Percentiles rank a stretch among this genome's conserved stretches.
Evolutionary conservation across 2,329 filamentous ascomycete genomes (phyloP).

Genomic region (Talaromyces albobiverticillius): DNA sequence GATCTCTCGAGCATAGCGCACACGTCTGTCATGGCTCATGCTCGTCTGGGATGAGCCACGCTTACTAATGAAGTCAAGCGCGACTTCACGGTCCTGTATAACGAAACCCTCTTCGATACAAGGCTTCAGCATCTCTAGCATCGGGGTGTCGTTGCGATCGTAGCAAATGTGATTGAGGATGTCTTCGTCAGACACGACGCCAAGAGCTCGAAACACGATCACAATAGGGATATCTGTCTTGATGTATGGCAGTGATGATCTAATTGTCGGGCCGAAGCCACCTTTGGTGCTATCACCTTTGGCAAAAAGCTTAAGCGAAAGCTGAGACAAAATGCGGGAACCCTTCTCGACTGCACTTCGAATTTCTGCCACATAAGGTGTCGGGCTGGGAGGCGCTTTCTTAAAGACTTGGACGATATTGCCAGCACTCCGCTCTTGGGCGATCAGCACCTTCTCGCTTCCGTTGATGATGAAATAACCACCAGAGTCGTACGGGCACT

Average conservation of each 20-base stretch:
- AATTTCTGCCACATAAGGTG: constrained; percentile 92
- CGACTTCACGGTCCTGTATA: constrained; percentile 91
- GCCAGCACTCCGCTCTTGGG: constrained; percentile 93
- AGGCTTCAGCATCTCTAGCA: constrained; percentile 95
- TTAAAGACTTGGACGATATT: constrained; percentile 99
- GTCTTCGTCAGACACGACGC: constrained; percentile 95
- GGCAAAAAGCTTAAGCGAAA: constrained; percentile 84
- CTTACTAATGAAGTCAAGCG: constrained; percentile 92
- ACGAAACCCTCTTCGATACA: constrained; percentile 97
- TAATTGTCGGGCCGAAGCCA: constrained; percentile 81
- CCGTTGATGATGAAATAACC: constrained; percentile 99
- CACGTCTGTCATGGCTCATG: constrained; percentile 78
- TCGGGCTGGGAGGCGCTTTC: constrained; percentile 88
- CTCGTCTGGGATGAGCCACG: constrained; percentile 72
- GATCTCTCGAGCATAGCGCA: constrained; percentile 88
- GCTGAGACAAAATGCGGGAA: constrained; percentile 86
- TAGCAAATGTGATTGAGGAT: constrained; percentile 98
- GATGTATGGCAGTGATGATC: constrained; percentile 88
- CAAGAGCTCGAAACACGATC: constrained; percentile 91
- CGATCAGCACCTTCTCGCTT: constrained; percentile 96
- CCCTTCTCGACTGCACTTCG: constrained; percentile 95
- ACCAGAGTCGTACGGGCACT: constrained; percentile 97
- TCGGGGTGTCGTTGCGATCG: constrained; percentile 89
- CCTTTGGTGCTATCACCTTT: constrained; percentile 79
- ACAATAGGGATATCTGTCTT: constrained; percentile 91